Percentiles rank a stretch among this genome's conserved stretches.
phyloP scores from a whole-genome alignment of 2,329 filamentous ascomycete species.

The Neofusicoccum umdonicola region DNA sequence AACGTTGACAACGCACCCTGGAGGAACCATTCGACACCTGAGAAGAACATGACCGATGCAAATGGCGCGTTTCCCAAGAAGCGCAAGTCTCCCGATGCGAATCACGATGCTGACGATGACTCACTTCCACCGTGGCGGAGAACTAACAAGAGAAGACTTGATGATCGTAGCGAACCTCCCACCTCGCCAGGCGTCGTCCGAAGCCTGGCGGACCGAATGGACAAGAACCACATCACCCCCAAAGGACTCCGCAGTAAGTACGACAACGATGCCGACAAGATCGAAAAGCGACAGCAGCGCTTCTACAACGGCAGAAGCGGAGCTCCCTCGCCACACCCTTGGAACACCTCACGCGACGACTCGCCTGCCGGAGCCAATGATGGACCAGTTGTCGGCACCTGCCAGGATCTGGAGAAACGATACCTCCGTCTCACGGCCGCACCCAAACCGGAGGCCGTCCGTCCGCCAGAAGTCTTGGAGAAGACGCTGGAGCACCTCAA shows the following conservation, averaged over 20 bases:
- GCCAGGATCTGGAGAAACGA: conserved; percentile 81
- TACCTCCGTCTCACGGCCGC: conserved; percentile 92
- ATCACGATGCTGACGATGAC: conserved; percentile 52
- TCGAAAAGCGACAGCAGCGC: conserved; percentile 86
- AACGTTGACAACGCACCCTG: conserved; percentile 28
- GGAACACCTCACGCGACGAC: conserved; percentile 45
- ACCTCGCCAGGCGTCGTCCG: conserved; percentile 23
- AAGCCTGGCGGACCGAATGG: conserved; percentile 39
- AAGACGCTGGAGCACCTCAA: conserved; percentile 86
- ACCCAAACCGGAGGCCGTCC: conserved; percentile 83
- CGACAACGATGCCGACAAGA: conserved; percentile 79
- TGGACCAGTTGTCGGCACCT: conserved; percentile 81
- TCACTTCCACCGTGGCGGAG: conserved; percentile 69
- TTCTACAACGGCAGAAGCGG: conserved; percentile 62
- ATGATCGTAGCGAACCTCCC: conserved; percentile 48
- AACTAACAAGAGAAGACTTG: conserved; percentile 69
- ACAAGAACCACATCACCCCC: conserved; percentile 44
- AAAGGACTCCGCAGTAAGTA: conserved; percentile 69
- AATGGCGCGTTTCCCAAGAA: conserved; percentile 55
- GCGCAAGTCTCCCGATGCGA: conserved; percentile 68
- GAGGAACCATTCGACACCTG: conserved; percentile 22
- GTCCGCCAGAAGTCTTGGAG: conserved; percentile 74
- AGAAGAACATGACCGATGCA: conserved; percentile 21
- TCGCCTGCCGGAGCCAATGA: conserved; percentile 45
- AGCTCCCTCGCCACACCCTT: conserved; percentile 54